Evolutionary conservation across 2,329 filamentous ascomycete species (phyloP).

Genomic region (Colletotrichum sp.): DNA sequence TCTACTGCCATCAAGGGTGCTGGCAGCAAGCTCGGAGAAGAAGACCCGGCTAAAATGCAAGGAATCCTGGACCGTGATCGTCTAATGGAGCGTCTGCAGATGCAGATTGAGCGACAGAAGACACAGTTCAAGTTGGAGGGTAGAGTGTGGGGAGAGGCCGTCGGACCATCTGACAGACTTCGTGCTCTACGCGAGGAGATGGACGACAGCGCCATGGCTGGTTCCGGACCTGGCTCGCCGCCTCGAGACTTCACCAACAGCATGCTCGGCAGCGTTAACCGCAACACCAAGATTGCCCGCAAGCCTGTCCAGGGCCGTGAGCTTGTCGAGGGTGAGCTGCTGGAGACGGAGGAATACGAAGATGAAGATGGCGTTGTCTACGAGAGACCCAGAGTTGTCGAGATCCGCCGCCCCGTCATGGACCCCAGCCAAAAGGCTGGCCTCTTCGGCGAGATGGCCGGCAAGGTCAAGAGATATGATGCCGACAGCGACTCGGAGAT

Average conservation of each 20-base stretch:
- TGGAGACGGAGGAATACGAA: constrained; percentile 53
- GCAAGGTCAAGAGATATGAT: constrained; percentile 76
- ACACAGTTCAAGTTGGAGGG: constrained; percentile 98
- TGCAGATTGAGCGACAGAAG: constrained; percentile 95
- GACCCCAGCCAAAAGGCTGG: constrained; percentile 70
- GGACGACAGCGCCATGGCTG: constrained; percentile 66
- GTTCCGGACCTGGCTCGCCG: constrained; percentile 54
- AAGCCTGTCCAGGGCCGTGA: constrained; percentile 54
- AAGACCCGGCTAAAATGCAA: constrained; percentile 79
- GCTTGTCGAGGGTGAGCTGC: constrained; percentile 47
- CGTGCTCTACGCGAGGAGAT: constrained; percentile 93
- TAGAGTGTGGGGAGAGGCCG: constrained; percentile 81
- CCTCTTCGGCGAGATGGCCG: constrained; percentile 72
- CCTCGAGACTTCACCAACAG: constrained; percentile 72
- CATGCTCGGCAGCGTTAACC: constrained; percentile 74
- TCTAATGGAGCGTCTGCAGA: constrained; percentile 92
- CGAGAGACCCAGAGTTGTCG: constrained; percentile 80
- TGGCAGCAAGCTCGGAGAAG: constrained; percentile 55
- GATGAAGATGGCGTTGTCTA: constrained; percentile 67
- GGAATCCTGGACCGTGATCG: constrained; percentile 92
- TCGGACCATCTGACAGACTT: constrained; percentile 88
- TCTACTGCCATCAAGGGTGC: constrained; percentile 72
- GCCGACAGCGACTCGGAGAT: constrained; percentile 73
- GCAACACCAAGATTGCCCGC: constrained; percentile 61
- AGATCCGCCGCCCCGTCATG: constrained; percentile 74